phyloP scores from a whole-genome alignment of 148 eudicot species.

The Beta vulgaris region DNA sequence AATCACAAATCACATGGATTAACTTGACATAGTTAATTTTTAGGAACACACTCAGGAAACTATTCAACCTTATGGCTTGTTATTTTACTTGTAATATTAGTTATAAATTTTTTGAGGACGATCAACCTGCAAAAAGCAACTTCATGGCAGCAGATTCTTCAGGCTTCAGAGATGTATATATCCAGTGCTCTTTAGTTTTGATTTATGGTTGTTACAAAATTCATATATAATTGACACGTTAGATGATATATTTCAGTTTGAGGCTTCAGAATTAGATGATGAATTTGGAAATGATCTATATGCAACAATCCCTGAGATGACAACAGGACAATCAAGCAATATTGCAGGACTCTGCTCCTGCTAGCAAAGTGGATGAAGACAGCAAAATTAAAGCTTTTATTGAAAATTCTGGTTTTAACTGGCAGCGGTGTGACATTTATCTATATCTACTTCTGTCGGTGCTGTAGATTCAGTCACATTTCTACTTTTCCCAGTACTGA shows the following conservation, averaged over 20 bases:
- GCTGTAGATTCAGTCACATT: neutral
- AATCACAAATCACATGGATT: too few relatives aligned
- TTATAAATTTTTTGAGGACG: too few relatives aligned
- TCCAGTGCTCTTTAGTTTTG: constrained; percentile 5
- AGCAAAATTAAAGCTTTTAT: constrained; percentile 76
- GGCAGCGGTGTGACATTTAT: constrained; percentile 64
- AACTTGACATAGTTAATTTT: too few relatives aligned
- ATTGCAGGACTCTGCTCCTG: constrained; percentile 59
- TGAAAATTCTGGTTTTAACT: constrained; percentile 74
- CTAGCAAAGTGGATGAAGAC: constrained; percentile 86
- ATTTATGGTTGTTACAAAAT: neutral
- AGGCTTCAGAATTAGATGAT: constrained; percentile 86
- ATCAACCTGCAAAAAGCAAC: constrained; percentile 47
- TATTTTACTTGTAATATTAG: too few relatives aligned
- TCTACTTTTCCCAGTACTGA: neutral
- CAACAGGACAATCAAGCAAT: constrained; percentile 46
- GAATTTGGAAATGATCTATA: constrained; percentile 91
- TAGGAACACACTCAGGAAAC: too few relatives aligned
- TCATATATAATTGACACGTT: neutral
- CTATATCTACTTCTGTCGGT: neutral
- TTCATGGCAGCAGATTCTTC: constrained; percentile 53
- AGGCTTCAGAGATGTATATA: constrained; percentile 46
- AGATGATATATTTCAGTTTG: constrained; percentile 43
- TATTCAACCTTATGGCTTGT: too few relatives aligned
- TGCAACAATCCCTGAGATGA: constrained; percentile 73